Evolutionary conservation across 2,329 filamentous ascomycete genomes (phyloP), one percentile per base, ranked within the genome.

Genomic region (Mycocentrospora acerina): DNA sequence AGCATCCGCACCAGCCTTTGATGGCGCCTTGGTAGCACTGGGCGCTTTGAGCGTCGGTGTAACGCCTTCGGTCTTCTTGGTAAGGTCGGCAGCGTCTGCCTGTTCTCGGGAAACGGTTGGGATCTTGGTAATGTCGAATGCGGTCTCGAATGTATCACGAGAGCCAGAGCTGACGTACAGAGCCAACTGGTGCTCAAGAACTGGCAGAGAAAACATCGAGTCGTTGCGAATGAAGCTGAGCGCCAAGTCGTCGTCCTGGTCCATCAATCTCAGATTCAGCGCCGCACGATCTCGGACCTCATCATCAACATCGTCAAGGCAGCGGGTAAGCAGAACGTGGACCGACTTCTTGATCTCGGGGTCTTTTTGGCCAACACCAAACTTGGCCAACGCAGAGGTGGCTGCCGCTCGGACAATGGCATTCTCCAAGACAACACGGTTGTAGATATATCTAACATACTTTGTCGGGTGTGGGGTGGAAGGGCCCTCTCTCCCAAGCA

Each of bases 371-470:
- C 62, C 90, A 42, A 97, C 91, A 57, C 93, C 93, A 62, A 98
- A 98, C 70, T 97, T 98, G 59, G 91, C 89, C 47, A 98, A 73
- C 3, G 93, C 93, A 16, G 93, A 97, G 16, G 97, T 94, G 35
- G 93, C 93, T 8, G 93, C 90, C 32, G 93, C 93, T 55, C 93
- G 82, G 14, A 98, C 90, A 48, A 96, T 90, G 27, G 93, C 90
- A 64, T 98, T 98, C 71, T 98, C 93, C 35, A 98, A 74, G 12
- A 98, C 93, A 15, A 98, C 91, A 43, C 93, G 83, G 74, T 98
- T 98, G 76, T 98, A 98, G 64, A 98, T 98, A 71, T 97, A 98
- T 41, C 93, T 88, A 57, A 98, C 95, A 68, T 96, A 98, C 77
- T 98, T 97, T 40, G 93, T 97, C 0, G 93, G 93, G 59, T 96